A percentile compares a stretch with the other conserved stretches of the same genome.
Conservation (phyloP, 2,329 filamentous ascomycete genomes). For the Ophiognomonia clavigignenti-juglandacearum region DNA sequence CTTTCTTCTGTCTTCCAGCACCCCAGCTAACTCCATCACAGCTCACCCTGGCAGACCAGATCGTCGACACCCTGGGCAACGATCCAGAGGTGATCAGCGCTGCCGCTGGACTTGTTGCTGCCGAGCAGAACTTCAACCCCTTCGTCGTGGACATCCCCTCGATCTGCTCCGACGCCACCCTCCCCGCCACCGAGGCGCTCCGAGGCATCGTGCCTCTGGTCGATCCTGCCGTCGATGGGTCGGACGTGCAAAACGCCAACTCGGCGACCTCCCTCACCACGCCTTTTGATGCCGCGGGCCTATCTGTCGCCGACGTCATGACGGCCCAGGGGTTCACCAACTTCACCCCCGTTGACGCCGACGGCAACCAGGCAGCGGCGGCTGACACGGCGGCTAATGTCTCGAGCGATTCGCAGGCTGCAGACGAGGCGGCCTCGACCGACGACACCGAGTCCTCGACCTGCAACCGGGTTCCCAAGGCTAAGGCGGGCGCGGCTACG, state of each 20-base stretch:
- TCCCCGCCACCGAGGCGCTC: slow-evolving; percentile 55
- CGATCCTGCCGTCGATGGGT: slow-evolving; percentile 53
- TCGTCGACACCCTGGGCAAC: slow-evolving; percentile 56
- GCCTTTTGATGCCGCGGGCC: slow-evolving; percentile 51
- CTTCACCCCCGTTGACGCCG: slow-evolving; percentile 39
- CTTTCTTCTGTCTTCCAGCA: neutral
- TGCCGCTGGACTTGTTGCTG: slow-evolving; percentile 59
- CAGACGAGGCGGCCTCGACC: too few relatives aligned
- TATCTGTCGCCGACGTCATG: slow-evolving; percentile 60
- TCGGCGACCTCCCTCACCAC: slow-evolving; percentile 43
- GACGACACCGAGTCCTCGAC: too few relatives aligned
- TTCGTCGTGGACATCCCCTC: slow-evolving; percentile 51
- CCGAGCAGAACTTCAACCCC: slow-evolving; percentile 68
- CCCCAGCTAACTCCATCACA: slow-evolving; percentile 21
- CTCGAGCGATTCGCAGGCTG: too few relatives aligned
- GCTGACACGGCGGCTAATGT: too few relatives aligned
- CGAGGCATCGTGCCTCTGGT: slow-evolving; percentile 60
- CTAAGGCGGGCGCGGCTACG: slow-evolving; percentile 2
- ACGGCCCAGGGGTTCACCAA: slow-evolving; percentile 55
- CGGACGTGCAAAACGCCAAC: slow-evolving; percentile 52
- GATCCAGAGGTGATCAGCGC: slow-evolving; percentile 55
- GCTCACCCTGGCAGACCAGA: slow-evolving; percentile 60
- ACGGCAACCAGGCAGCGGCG: slow-evolving; percentile 22
- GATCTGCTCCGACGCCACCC: slow-evolving; percentile 55
- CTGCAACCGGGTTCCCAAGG: too few relatives aligned